Percentiles rank a stretch among this genome's conserved stretches.
Evolutionary conservation across 169 alveolate species (phyloP).

Genomic region (Babesia gibsoni): DNA sequence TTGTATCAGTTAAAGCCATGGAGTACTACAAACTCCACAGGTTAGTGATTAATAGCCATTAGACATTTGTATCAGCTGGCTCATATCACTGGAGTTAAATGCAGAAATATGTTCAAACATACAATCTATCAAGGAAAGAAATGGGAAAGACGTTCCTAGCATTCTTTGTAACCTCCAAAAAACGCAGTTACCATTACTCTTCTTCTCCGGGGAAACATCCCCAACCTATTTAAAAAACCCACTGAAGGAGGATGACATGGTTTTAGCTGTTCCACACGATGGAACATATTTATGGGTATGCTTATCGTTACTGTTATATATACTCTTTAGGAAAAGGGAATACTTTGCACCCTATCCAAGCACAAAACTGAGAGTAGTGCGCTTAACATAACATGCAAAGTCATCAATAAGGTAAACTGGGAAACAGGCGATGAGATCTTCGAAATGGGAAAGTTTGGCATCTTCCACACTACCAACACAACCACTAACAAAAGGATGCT

Average conservation of each 20-base stretch:
- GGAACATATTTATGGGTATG: slow-evolving; percentile 66
- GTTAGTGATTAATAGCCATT: not conserved
- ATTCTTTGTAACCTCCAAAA: slow-evolving; percentile 52
- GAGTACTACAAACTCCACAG: slow-evolving; percentile 44
- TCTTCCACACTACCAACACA: slow-evolving; percentile 22
- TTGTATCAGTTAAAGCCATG: slow-evolving; percentile 26
- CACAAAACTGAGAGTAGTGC: slow-evolving; percentile 17
- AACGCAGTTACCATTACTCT: slow-evolving; percentile 45
- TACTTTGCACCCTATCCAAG: slow-evolving; percentile 25
- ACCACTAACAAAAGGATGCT: slow-evolving; percentile 67
- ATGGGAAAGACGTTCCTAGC: slow-evolving; percentile 42
- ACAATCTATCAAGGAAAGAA: not conserved
- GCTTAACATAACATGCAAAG: slow-evolving; percentile 2
- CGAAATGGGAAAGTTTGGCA: slow-evolving; percentile 2
- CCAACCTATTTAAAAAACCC: slow-evolving; percentile 60
- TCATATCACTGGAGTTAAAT: slow-evolving; percentile 21
- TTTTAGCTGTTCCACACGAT: slow-evolving; percentile 61
- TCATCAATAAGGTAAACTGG: not conserved
- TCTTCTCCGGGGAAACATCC: slow-evolving; percentile 50
- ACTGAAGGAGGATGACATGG: slow-evolving; percentile 73
- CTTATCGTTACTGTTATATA: slow-evolving; percentile 9
- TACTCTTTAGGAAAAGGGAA: slow-evolving; percentile 11
- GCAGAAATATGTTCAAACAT: slow-evolving; percentile 25
- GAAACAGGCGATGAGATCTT: slow-evolving; percentile 4
- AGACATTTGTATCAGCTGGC: slow-evolving; percentile 5